A percentile compares a stretch with the other conserved stretches of the same genome.
Conservation (phyloP, 345 rosid species). For the Hypericum androsaemum region DNA sequence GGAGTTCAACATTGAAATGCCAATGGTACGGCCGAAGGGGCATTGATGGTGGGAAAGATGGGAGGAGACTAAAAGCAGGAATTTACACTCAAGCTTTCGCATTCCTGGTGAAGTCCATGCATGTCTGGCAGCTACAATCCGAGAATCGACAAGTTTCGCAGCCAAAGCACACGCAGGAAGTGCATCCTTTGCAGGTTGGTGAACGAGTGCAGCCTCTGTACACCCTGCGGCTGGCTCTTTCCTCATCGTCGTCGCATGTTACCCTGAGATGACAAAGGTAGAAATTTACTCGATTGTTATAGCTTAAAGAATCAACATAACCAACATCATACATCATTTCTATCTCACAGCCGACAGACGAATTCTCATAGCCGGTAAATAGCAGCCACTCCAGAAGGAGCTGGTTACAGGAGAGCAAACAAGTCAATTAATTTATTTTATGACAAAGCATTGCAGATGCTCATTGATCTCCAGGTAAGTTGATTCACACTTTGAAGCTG, state of each 20-base stretch:
- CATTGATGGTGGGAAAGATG: too few relatives aligned
- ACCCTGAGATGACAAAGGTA: conserved; percentile 32
- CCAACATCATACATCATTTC: too few relatives aligned
- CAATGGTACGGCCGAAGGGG: too few relatives aligned
- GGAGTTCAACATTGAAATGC: too few relatives aligned
- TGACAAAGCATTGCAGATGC: too few relatives aligned
- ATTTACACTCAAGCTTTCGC: conserved; percentile 31
- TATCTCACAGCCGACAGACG: too few relatives aligned
- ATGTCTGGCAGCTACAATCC: conserved; percentile 91
- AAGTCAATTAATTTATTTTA: too few relatives aligned
- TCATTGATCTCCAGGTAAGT: too few relatives aligned
- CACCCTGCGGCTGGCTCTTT: conserved; percentile 72
- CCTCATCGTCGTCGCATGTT: conserved; percentile 59
- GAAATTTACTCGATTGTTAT: neutral
- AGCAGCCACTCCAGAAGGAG: too few relatives aligned
- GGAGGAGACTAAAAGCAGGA: neutral
- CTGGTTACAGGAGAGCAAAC: too few relatives aligned
- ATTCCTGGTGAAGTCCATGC: conserved; percentile 74
- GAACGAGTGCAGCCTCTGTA: conserved; percentile 79
- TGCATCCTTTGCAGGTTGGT: conserved; percentile 91
- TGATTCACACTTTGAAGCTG: too few relatives aligned
- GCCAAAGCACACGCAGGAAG: conserved; percentile 94
- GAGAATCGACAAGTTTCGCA: conserved; percentile 79
- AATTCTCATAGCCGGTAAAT: too few relatives aligned
- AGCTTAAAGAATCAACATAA: neutral